Base-by-base conservation (phyloP, 495 filamentous ascomycete genomes). In the Chlorociboria aeruginascens region DNA sequence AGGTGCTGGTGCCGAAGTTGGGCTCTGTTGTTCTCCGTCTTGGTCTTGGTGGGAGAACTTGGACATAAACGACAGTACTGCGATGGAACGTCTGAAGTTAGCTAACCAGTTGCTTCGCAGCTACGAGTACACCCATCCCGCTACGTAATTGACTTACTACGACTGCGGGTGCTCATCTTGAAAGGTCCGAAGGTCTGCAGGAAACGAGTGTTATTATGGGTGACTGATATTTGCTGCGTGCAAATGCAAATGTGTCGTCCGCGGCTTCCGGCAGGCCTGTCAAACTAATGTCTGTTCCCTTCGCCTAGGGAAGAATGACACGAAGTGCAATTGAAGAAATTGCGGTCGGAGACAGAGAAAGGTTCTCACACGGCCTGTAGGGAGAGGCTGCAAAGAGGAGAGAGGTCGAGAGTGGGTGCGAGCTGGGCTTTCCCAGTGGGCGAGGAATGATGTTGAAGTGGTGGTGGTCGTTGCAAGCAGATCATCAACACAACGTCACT, bases 51-150 rank as follows among this genome's bases (percentile, higher is more conserved):
- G 58, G 39, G 73, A 74, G 58, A 77, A 70, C 47, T 68, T 67
- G 55, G 73, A 71, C 66, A 79, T 78, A 67, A 78, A 79, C 57
- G 76, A 79, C 36, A 72, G 61, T 25, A 79, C 76, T 79, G 42
- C 25, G 44, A 25, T 25, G 4, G 20, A 51, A 39, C 52, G 49
- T 28, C 33, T 31, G 32, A 14, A 35, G 34, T 50, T 28, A 50
- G 53, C 40, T 28, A 50, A 50, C 40, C 32, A 33, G 17, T n/a
- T 14, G 12, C 20, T 25, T 25, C 20, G 20, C 20, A 25, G 20
- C 20, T 4, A 25, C 20, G 20, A n/a, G n/a, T n/a, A n/a, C n/a
- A n/a, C n/a, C n/a, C n/a, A n/a, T 25, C 20, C 4, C 1, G 20
- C 20, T 25, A 25, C 20, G 20, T 4, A 39, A 13, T 16, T 0